Evolutionary conservation across 768 basidiomycete species (phyloP).

Genomic region (Asterophora lycoperdoides): DNA sequence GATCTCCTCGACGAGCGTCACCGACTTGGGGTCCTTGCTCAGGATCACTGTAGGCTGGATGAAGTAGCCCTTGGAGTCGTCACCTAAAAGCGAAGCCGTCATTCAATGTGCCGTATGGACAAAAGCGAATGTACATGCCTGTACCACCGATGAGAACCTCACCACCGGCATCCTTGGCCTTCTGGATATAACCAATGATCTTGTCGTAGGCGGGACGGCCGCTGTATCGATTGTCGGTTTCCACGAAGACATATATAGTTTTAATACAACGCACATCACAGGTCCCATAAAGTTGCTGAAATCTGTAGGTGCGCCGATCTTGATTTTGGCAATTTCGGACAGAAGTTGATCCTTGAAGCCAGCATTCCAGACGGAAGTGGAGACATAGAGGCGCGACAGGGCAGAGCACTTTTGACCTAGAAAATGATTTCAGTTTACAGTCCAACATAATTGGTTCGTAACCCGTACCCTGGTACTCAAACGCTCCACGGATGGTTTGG

Average conservation of each 20-base stretch:
- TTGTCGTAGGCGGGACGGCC: conserved; percentile 87
- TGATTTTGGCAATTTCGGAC: conserved; percentile 76
- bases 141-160: conserved; percentile 85
- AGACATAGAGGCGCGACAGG: conserved; percentile 85
- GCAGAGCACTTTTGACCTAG: conserved; percentile 96
- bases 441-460: too few species aligned
- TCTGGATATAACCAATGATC: conserved; percentile 74
- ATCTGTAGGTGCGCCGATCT: conserved; percentile 71
- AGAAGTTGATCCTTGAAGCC: conserved; percentile 84
- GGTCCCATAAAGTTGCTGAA: conserved; percentile 92
- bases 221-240: conserved; percentile 32
- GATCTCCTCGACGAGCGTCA: conserved; percentile 93
- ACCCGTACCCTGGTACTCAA: conserved; percentile 84
- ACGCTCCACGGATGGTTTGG: conserved; percentile 83
- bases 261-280: conserved; percentile 65
- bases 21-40: conserved; percentile 82
- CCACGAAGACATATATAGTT: neutral
- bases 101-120: neutral
- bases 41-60: conserved; percentile 92
- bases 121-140: conserved; percentile 36
- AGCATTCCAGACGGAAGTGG: conserved; percentile 76
- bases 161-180: conserved; percentile 86
- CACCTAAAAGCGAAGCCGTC: conserved; percentile 38
- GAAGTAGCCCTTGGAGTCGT: conserved; percentile 91
- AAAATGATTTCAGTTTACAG: neutral